Conservation (phyloP, 2,329 filamentous ascomycete genomes). For the Simplicillium aogashimaense region DNA sequence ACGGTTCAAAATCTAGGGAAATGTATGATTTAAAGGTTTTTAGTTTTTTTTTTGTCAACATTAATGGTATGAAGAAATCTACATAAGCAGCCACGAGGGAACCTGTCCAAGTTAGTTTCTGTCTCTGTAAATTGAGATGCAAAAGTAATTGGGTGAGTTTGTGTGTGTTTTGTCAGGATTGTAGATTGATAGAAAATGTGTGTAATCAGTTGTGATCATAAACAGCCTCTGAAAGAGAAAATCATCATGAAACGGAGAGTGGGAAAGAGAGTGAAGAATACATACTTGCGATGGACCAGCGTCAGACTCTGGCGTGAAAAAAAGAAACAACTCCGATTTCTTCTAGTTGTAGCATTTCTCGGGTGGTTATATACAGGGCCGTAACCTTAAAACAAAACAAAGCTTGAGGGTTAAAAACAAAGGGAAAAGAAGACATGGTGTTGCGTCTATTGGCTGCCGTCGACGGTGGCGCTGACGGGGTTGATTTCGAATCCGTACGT, state of each 20-base stretch:
- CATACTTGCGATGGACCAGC: constrained; percentile 14
- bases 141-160: background rate
- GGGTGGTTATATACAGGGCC: background rate
- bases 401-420: constrained; percentile 3
- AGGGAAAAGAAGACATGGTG: constrained; percentile 3
- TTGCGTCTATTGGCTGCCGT: constrained; percentile 27
- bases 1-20: too few species aligned
- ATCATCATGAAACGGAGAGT: constrained; percentile 25
- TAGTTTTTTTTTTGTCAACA: background rate
- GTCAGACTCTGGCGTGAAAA: constrained; percentile 2
- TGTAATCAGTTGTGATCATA: constrained; percentile 31
- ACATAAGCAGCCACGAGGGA: too few species aligned
- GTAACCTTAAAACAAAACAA: background rate
- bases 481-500: constrained; percentile 82
- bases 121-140: background rate
- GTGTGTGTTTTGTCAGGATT: constrained; percentile 2
- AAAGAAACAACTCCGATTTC: constrained; percentile 8
- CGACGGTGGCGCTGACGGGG: constrained; percentile 44
- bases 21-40: background rate
- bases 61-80: background rate
- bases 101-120: background rate
- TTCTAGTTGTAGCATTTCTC: background rate
- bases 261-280: background rate
- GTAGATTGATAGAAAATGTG: constrained; percentile 16
- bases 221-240: constrained; percentile 33